phyloP scores from a whole-genome alignment of 371 early-diverging fungal genomes.

The Cokeromyces recurvatus region DNA sequence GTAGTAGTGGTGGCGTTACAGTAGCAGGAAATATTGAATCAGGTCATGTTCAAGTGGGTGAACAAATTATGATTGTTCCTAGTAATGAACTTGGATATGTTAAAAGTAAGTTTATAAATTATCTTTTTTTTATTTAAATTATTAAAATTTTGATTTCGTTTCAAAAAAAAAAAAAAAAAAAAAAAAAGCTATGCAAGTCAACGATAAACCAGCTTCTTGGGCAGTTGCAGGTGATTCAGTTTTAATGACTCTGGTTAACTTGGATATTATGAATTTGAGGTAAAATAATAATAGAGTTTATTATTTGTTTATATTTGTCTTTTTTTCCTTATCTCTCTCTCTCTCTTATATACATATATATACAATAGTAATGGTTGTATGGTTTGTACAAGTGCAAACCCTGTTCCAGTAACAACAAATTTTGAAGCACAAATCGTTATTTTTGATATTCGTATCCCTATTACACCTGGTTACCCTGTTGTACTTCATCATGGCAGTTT shows the following conservation, averaged over 20 bases:
- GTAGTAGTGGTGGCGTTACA: constrained; percentile 65
- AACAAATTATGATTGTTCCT: constrained; percentile 77
- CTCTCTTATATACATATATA: background rate
- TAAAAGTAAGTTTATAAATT: constrained; percentile 51
- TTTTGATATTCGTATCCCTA: constrained; percentile 84
- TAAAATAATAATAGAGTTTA: constrained; percentile 18
- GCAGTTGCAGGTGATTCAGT: constrained; percentile 94
- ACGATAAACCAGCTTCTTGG: constrained; percentile 72
- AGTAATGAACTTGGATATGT: constrained; percentile 72
- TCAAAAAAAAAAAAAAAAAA: too few species aligned
- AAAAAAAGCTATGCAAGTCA: constrained; percentile 68
- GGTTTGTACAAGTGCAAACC: constrained; percentile 60
- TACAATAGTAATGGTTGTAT: constrained; percentile 67
- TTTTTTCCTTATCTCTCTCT: background rate
- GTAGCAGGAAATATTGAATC: constrained; percentile 83
- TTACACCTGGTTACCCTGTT: constrained; percentile 88
- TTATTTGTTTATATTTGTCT: background rate
- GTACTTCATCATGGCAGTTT: constrained; percentile 80
- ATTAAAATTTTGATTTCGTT: too few species aligned
- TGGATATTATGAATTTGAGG: constrained; percentile 80
- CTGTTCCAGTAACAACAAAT: constrained; percentile 68
- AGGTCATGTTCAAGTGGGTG: constrained; percentile 86
- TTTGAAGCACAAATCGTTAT: constrained; percentile 88
- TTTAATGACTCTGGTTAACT: constrained; percentile 65
- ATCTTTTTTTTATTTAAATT: too few species aligned